phyloP scores from a whole-genome alignment of 2,329 filamentous ascomycete genomes.

The Colletotrichum sp. region DNA sequence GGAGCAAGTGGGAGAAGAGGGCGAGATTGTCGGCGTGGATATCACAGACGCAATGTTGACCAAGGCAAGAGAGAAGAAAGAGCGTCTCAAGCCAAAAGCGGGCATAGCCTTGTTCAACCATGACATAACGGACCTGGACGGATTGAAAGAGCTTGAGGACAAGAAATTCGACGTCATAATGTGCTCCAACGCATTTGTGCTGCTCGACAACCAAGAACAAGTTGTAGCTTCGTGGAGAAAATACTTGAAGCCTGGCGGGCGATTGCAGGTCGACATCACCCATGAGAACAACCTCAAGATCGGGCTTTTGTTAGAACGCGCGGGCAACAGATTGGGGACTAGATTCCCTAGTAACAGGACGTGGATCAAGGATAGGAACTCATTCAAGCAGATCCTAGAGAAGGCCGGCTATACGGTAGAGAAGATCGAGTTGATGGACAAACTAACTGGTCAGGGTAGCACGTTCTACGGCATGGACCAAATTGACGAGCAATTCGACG shows the following conservation, averaged over 20 bases:
- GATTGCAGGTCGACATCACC: slow-evolving; percentile 35
- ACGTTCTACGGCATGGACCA: slow-evolving; percentile 27
- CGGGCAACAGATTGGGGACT: slow-evolving; percentile 26
- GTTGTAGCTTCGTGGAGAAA: slow-evolving; percentile 33
- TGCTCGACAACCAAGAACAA: slow-evolving; percentile 29
- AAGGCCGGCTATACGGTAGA: slow-evolving; percentile 31
- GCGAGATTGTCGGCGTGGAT: slow-evolving; percentile 35
- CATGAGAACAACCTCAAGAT: slow-evolving; percentile 33
- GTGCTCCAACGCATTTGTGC: slow-evolving; percentile 39
- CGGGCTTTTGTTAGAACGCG: slow-evolving; percentile 30
- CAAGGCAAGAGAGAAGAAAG: slow-evolving; percentile 27
- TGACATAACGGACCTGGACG: slow-evolving; percentile 30
- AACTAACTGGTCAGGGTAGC: slow-evolving; percentile 26
- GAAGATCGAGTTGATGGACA: slow-evolving; percentile 29
- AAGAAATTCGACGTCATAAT: slow-evolving; percentile 33
- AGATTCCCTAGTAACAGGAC: slow-evolving; percentile 31
- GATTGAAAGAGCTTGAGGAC: slow-evolving; percentile 22
- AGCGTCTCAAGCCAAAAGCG: slow-evolving; percentile 23
- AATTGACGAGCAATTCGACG: slow-evolving; percentile 33
- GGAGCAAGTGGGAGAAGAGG: slow-evolving; percentile 27
- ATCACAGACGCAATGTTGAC: slow-evolving; percentile 35
- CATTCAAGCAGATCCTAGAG: slow-evolving; percentile 32
- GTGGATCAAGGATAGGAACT: slow-evolving; percentile 33
- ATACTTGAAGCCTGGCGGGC: slow-evolving; percentile 31
- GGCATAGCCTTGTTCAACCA: slow-evolving; percentile 26